Conservation (phyloP, 2,329 filamentous ascomycete genomes). For the Neonectria neomacrospora region DNA sequence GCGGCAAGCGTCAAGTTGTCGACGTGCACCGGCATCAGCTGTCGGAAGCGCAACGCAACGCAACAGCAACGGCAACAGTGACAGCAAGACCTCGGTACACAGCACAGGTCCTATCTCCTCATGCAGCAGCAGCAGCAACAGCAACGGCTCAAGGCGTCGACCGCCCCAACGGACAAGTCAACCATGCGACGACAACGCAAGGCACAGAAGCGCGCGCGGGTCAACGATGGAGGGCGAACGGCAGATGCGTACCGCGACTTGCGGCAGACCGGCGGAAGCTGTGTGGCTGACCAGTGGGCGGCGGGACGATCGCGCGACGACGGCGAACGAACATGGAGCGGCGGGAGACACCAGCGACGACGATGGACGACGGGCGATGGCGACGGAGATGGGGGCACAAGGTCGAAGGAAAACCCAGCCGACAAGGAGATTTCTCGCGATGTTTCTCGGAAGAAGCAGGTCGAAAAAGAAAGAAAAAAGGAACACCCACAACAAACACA, state of each 20-base stretch:
- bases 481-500: slow-evolving; percentile 19
- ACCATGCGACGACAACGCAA: slow-evolving; percentile 24
- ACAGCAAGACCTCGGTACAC: background rate
- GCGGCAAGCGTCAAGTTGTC: background rate
- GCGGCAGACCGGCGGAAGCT: slow-evolving; percentile 12
- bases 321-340: slow-evolving; percentile 9
- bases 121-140: background rate
- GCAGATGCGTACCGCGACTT: slow-evolving; percentile 9
- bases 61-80: too few species aligned
- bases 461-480: slow-evolving; percentile 6
- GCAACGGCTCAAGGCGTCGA: slow-evolving; percentile 4
- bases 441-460: slow-evolving; percentile 12
- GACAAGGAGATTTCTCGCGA: slow-evolving; percentile 4
- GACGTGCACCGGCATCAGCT: background rate
- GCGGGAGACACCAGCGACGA: slow-evolving; percentile 4
- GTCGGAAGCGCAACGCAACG: background rate
- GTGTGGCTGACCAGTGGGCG: slow-evolving; percentile 20
- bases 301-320: slow-evolving; percentile 15
- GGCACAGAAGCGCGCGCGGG: slow-evolving; percentile 14
- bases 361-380: slow-evolving; percentile 1
- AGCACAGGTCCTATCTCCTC: background rate
- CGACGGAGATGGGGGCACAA: background rate
- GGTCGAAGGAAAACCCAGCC: background rate
- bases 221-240: slow-evolving; percentile 10
- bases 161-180: slow-evolving; percentile 4